phyloP scores from a whole-genome alignment of 2,329 filamentous ascomycete species.

The Colletotrichum sansevieriae region DNA sequence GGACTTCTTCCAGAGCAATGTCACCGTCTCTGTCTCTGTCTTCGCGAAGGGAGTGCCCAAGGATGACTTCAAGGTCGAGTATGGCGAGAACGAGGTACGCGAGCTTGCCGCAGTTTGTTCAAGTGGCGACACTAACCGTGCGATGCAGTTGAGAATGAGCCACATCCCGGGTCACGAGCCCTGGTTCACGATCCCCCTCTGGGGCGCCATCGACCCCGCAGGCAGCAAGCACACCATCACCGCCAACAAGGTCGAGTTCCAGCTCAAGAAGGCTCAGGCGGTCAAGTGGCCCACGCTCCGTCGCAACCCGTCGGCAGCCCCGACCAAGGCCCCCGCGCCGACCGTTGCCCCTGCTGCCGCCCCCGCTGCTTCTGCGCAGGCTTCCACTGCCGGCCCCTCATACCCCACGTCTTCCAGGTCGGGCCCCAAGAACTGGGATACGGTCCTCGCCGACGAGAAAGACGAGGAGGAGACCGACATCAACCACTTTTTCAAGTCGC shows the following conservation, averaged over 20 bases:
- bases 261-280: conserved; percentile 73
- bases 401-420: conserved; percentile 90
- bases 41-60: conserved; percentile 59
- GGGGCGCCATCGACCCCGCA: conserved; percentile 71
- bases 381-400: conserved; percentile 56
- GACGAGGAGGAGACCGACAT: conserved; percentile 74
- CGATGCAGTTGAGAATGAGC: conserved; percentile 36
- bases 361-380: conserved; percentile 21
- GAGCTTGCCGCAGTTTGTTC: neutral
- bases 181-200: conserved; percentile 59
- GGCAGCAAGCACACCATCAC: conserved; percentile 75
- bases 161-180: conserved; percentile 42
- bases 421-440: conserved; percentile 95
- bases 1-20: conserved; percentile 52
- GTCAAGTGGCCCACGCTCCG: conserved; percentile 74
- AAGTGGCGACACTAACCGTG: neutral
- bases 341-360: neutral
- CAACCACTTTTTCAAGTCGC: conserved; percentile 88
- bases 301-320: conserved; percentile 27
- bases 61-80: conserved; percentile 55
- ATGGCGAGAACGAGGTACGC: conserved; percentile 43
- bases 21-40: conserved; percentile 54
- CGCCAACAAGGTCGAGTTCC: conserved; percentile 84
- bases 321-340: neutral
- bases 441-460: conserved; percentile 63